These are phyloP conservation scores for Trypanosoma platydactyli DNA, from an alignment of 208 protist genomes.

Conservation along the genomic window DNA sequence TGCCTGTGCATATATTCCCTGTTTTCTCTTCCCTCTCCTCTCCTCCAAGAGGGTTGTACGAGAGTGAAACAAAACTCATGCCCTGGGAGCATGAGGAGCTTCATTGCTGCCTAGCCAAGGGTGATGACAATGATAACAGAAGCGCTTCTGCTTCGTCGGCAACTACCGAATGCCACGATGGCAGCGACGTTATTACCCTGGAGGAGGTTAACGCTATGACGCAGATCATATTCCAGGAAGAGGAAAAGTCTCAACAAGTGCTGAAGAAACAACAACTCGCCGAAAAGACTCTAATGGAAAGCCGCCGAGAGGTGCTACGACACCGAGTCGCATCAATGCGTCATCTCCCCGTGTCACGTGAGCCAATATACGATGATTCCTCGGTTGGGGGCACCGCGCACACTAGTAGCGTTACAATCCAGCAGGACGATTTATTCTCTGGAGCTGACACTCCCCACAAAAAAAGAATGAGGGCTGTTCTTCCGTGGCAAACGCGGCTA, in stretches of 20 bases:
- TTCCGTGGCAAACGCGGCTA: constrained; percentile 28
- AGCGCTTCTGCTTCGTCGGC: neutral
- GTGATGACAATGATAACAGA: neutral
- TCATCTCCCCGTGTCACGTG: neutral
- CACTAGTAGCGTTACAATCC: neutral
- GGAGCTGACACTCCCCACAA: neutral
- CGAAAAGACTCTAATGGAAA: neutral
- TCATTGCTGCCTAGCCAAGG: too few relatives aligned
- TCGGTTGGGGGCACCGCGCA: neutral
- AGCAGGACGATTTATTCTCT: neutral
- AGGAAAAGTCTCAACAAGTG: neutral
- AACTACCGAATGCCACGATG: neutral
- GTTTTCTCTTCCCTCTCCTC: too few relatives aligned
- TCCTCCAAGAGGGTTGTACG: too few relatives aligned
- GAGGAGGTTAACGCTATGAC: neutral
- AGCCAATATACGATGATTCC: neutral
- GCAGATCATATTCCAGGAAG: neutral
- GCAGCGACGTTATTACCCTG: neutral
- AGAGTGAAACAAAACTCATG: too few relatives aligned
- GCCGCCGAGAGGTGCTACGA: neutral
- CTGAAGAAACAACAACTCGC: neutral
- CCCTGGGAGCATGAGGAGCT: too few relatives aligned
- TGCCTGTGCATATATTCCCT: too few relatives aligned
- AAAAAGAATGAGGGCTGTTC: neutral
- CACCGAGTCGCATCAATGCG: neutral